Conservation (phyloP, 192 early-diverging fungal genomes). For the Coemansia sp. region DNA sequence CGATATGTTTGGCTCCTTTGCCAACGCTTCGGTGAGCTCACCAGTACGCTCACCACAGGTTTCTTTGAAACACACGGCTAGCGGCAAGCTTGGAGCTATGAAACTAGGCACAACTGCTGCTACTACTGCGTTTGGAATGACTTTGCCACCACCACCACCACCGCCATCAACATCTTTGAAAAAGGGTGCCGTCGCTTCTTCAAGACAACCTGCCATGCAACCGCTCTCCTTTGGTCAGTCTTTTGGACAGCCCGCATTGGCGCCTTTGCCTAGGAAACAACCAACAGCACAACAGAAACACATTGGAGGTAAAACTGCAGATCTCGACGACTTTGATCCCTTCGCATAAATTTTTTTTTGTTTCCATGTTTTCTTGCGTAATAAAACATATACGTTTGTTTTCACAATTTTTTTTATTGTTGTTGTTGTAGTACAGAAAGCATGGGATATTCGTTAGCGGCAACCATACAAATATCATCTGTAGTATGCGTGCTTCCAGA, state of each 20-base stretch:
- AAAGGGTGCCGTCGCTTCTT: not conserved
- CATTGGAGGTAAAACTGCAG: conserved; percentile 33
- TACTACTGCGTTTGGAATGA: not conserved
- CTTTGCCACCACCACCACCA: conserved; percentile 1
- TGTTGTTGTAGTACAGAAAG: not conserved
- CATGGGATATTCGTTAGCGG: not conserved
- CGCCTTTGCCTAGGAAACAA: not conserved
- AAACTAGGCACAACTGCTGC: not conserved
- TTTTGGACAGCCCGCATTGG: not conserved
- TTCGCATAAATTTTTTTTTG: conserved; percentile 25
- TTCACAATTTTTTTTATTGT: too few species aligned
- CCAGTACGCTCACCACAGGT: not conserved
- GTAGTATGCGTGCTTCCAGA: not conserved
- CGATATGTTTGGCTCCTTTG: conserved; percentile 39
- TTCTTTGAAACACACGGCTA: not conserved
- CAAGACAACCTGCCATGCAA: not conserved
- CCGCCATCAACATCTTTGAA: not conserved
- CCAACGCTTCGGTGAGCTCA: conserved; percentile 4
- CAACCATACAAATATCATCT: not conserved
- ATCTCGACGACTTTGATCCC: conserved; percentile 50
- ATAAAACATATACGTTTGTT: too few species aligned
- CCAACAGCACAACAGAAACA: conserved; percentile 19
- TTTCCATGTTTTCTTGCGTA: too few species aligned
- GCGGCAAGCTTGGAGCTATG: conserved; percentile 1
- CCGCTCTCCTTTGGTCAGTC: conserved; percentile 8